Percentiles rank a stretch among this genome's conserved stretches.
Conservation (phyloP, 441 rosid species). For the Arabidopsis lyrata region DNA sequence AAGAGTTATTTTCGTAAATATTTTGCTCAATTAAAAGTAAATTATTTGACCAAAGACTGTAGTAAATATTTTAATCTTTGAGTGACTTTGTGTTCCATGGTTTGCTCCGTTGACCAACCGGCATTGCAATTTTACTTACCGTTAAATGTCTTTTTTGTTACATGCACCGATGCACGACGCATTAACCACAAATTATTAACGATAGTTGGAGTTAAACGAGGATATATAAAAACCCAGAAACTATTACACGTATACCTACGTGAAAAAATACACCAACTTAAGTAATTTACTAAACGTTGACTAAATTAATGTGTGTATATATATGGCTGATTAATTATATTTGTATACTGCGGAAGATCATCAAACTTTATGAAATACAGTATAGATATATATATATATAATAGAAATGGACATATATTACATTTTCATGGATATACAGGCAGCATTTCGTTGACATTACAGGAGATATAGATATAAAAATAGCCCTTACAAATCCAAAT, state of each 20-base stretch:
- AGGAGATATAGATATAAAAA: not conserved
- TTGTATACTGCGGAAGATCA: slow-evolving; percentile 11
- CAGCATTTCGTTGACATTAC: slow-evolving; percentile 29
- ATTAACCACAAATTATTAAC: not conserved
- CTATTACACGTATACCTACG: not conserved
- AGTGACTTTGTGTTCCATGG: not conserved
- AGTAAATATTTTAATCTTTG: not conserved
- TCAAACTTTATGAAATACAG: not conserved
- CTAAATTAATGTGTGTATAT: not conserved
- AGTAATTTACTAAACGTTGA: not conserved
- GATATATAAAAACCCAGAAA: not conserved
- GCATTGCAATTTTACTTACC: not conserved
- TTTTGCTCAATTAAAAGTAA: not conserved
- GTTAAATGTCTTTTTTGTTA: not conserved
- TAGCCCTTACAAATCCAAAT: slow-evolving; percentile 34
- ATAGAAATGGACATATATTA: not conserved
- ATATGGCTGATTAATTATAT: not conserved
- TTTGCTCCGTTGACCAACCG: slow-evolving; percentile 18
- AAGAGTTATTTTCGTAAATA: not conserved
- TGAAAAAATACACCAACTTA: not conserved
- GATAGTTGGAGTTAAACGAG: not conserved
- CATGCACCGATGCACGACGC: too few relatives aligned
- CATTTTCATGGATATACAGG: slow-evolving; percentile 18
- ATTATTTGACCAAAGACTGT: not conserved
- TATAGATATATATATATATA: not conserved